Evolutionary conservation across 768 basidiomycete genomes (phyloP).

Genomic region (Auricularia cornea): DNA sequence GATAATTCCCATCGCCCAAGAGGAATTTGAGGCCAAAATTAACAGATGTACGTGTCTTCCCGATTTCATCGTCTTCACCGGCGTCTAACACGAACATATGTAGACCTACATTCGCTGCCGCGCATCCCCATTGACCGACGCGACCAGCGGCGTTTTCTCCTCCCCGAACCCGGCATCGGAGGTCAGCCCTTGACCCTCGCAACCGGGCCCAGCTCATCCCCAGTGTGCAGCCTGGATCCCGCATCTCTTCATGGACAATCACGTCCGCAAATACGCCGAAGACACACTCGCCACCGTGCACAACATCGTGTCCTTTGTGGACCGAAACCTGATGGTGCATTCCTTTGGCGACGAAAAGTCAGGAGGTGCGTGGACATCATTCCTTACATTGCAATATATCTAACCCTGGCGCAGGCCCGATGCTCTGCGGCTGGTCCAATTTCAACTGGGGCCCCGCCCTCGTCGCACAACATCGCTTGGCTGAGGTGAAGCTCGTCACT

Average conservation of each 20-base stretch:
- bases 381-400: background rate
- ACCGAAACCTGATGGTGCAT: background rate
- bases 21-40: background rate
- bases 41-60: background rate
- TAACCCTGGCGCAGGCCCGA: background rate
- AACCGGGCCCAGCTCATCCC: too few relatives aligned
- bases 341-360: background rate
- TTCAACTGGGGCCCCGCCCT: background rate
- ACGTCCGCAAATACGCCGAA: background rate
- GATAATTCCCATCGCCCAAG: background rate
- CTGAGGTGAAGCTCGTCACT: background rate
- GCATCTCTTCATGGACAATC: background rate
- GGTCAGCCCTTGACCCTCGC: background rate
- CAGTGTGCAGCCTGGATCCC: background rate
- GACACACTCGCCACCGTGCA: background rate
- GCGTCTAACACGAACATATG: background rate
- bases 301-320: background rate
- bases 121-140: background rate
- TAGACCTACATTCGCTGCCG: background rate
- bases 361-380: background rate
- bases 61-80: background rate
- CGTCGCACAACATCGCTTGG: background rate
- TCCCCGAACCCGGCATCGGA: background rate
- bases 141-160: background rate
- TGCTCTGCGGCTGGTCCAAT: background rate